Evolutionary conservation across 192 early-diverging fungal genomes (phyloP).

Genomic region (Entomortierella lignicola): DNA sequence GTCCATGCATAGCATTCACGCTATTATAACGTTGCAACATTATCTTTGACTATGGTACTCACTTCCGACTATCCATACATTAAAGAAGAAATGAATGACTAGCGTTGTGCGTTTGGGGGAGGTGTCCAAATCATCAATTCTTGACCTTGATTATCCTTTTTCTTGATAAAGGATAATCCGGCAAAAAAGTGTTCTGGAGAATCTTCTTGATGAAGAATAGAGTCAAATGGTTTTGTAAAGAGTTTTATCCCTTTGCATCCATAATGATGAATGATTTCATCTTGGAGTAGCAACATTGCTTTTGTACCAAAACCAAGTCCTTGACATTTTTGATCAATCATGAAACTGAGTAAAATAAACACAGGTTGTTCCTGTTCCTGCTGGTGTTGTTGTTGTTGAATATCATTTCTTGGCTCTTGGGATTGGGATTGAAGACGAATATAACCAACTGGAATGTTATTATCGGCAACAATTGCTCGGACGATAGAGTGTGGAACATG

Average conservation of each 20-base stretch:
- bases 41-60: too few species aligned
- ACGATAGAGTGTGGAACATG: slow-evolving; percentile 12
- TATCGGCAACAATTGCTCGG: slow-evolving; percentile 34
- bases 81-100: too few species aligned
- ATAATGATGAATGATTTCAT: background rate
- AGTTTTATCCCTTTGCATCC: slow-evolving; percentile 1
- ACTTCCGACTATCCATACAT: too few species aligned
- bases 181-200: slow-evolving; percentile 45
- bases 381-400: background rate
- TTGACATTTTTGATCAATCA: slow-evolving; percentile 35
- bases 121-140: slow-evolving; percentile 20
- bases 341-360: slow-evolving; percentile 12
- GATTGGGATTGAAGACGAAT: slow-evolving; percentile 19
- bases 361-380: background rate
- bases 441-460: slow-evolving; percentile 25
- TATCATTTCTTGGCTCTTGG: background rate
- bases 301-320: slow-evolving; percentile 43
- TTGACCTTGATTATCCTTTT: background rate
- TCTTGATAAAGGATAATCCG: slow-evolving; percentile 10
- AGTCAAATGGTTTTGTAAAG: slow-evolving; percentile 11
- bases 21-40: too few species aligned
- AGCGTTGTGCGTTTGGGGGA: too few species aligned
- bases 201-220: slow-evolving; percentile 24
- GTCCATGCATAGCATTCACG: too few species aligned
- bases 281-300: slow-evolving; percentile 14